Evolutionary conservation across 1,284 basidiomycete species (phyloP), one percentile per base, ranked within the genome.

Genomic region (Cerrena zonata): DNA sequence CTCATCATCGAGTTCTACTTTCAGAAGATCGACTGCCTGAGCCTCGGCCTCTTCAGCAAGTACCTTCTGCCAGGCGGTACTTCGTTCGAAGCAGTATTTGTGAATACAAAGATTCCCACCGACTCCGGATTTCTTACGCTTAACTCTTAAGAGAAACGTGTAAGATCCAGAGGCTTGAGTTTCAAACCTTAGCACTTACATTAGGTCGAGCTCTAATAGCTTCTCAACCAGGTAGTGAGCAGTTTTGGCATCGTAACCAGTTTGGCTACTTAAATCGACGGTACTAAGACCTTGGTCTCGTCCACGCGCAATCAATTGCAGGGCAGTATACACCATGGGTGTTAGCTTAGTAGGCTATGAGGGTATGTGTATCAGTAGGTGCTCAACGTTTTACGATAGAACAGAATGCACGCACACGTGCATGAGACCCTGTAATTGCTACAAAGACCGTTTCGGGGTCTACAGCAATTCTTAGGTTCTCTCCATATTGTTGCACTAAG

Each of bases 221-320:
- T 89, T 83, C 57, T 82, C 80, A 52, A 91, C 79, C 53, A 91
- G 78, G 68, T 92, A 93, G 63, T 91, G 91, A 58, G 89, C 89
- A 1, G 89, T 88, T 67, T 93, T 94, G 61, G 91, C 89, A 62
- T 94, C 91, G 60, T 93, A 91, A 42, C 80, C 80, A n/a, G 90
- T 85, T 57, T 79, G 75, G 56, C 80, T 79, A 36, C 89, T 89
- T 11, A 95, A 74, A 37, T 88, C 79, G 11, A 91, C 78, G 42
- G 89, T 85, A 13, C 88, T 86, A 2, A 90, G 76, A 5, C 92
- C 92, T 15, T 76, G 69, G 53, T 89, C 85, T 52, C 91, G 73
- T 2, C 86, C 86, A 44, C 89, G 79, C 30, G 88, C 86, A 58
- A 95, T 83, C 46, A 91, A 74, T 64, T 94, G 90, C n/a, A 95